Evolutionary conservation across 2,329 filamentous ascomycete species (phyloP), one percentile per base, ranked within the genome.

Genomic region (Pseudogymnoascus sp.): DNA sequence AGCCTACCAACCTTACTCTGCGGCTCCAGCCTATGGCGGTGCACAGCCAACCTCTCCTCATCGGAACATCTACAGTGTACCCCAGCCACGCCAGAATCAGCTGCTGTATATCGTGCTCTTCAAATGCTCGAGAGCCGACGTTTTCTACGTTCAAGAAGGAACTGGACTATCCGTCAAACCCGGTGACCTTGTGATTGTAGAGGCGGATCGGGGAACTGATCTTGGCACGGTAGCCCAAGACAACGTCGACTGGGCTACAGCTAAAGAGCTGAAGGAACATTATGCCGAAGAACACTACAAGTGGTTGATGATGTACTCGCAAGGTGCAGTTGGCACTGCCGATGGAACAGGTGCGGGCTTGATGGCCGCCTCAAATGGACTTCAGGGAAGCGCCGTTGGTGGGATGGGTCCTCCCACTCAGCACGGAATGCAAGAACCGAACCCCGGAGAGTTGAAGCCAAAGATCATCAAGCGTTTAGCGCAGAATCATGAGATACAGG

Each of bases 301-400:
- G 70, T 97, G 93, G 90, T 81, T 99, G 60, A 96, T 97, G 89
- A 94, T 97, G 89, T 99, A 97, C 74, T 96, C 91, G 1, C 87
- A 91, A 72, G 89, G 85, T 71, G 90, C 84, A 6, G 82, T 82
- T 36, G 82, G 80, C 20, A 81, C 80, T 20, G 80, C 85, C 61
- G 85, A 87, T 64, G 81, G 83, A 22, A 76, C 81, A 6, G 80
- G 82, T 36, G 80, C 82, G 59, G 85, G 87, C 28, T 78, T 86
- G 59, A 81, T 87, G 74, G 81, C 86, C 8, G 81, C 83, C 12
- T 77, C 86, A 12, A 85, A 82, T 67, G 81, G 83, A 50, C 76
- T 86, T 63, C 84, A 86, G 64, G 85, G 84, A 61, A 88, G 87
- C 69, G 85, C 88, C 43, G 84, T 91, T 57, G 88, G 88, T 63